Evolutionary conservation across 202 grass and related monocot genomes (phyloP).

Genomic region (Dendrocalamus latiflorus): DNA sequence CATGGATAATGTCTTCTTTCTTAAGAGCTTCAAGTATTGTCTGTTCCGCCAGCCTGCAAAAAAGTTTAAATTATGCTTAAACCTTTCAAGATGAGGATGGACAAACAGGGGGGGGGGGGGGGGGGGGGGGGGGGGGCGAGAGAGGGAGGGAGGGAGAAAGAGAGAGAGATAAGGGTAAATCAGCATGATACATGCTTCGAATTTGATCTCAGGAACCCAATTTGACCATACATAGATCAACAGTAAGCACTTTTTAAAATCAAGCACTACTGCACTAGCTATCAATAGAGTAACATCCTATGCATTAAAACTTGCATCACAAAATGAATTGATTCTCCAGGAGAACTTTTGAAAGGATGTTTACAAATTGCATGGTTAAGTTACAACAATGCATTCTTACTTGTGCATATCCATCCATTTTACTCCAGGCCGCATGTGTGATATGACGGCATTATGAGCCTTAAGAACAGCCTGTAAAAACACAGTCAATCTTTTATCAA

Average conservation of each 20-base stretch:
- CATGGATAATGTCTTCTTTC: constrained; percentile 64
- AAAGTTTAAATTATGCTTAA: constrained; percentile 14
- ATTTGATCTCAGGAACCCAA: not conserved
- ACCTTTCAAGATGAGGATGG: not conserved
- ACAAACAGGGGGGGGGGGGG: not conserved
- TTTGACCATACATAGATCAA: not conserved
- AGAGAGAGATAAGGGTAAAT: not conserved
- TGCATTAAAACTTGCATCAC: not conserved
- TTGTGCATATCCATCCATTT: constrained; percentile 94
- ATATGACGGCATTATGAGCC: constrained; percentile 83
- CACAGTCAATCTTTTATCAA: not conserved
- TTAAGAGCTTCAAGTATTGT: constrained; percentile 71
- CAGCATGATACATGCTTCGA: not conserved
- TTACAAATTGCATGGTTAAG: not conserved
- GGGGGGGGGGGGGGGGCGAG: not conserved
- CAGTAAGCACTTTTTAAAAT: not conserved
- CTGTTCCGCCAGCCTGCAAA: constrained; percentile 69
- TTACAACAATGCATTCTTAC: constrained; percentile 44
- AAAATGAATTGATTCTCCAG: not conserved
- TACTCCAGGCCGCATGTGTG: constrained; percentile 72
- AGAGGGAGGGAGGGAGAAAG: too few relatives aligned
- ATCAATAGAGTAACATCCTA: not conserved
- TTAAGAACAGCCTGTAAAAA: constrained; percentile 74
- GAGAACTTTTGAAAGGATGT: not conserved
- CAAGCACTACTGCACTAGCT: not conserved